A percentile compares a stretch with the other conserved stretches of the same genome.
These are phyloP conservation scores for Excoecaria cochinchinensis DNA, from an alignment of 345 rosid genomes.

Conservation along the genomic window DNA sequence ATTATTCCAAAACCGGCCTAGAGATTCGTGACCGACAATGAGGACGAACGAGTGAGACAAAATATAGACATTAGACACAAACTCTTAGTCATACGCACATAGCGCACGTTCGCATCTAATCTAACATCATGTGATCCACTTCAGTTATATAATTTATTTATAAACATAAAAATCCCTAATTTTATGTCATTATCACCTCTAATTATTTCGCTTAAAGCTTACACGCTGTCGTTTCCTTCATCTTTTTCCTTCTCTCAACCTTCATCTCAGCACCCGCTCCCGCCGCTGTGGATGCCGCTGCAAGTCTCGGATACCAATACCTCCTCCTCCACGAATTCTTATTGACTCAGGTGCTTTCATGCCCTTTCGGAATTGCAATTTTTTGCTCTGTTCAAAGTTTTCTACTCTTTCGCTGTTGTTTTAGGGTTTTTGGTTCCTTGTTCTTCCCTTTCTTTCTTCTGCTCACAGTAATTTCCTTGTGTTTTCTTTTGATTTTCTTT, in stretches of 20 bases:
- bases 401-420: neutral
- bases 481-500: neutral
- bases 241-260: neutral
- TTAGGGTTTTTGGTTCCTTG: neutral
- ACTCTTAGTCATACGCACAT: neutral
- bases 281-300: neutral
- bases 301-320: neutral
- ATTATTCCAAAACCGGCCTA: too few relatives aligned
- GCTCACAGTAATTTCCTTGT: too few relatives aligned
- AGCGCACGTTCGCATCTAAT: neutral
- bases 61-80: neutral
- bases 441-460: too few relatives aligned
- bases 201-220: neutral
- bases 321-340: neutral
- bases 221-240: constrained; percentile 4
- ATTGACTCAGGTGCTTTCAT: neutral
- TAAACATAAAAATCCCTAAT: neutral
- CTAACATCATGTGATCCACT: neutral
- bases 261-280: neutral
- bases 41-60: neutral
- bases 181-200: neutral
- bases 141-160: neutral
- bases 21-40: too few relatives aligned
- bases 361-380: neutral
- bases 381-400: neutral